Evolutionary conservation across 2,329 filamentous ascomycete species (phyloP), one percentile per base, ranked within the genome.

Genomic region (Ustilaginoidea virens): DNA sequence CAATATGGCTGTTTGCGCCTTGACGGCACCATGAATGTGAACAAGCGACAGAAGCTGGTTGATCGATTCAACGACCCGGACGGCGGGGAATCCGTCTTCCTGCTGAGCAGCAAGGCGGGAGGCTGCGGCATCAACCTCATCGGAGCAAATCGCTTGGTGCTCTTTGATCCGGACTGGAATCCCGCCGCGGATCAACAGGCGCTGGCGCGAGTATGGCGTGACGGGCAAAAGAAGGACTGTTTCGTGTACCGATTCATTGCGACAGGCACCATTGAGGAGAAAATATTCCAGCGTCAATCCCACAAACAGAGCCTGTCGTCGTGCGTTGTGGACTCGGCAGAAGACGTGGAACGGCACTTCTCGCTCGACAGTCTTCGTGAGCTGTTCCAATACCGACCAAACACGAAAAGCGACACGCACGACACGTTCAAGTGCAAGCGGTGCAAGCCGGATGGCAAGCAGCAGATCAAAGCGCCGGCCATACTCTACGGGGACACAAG

Each of bases 191-290:
- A 98, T 47, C 90, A 98, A 52, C 90, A 98, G 57, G 90, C 90
- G 4, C 68, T 98, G 17, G 90, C 90, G 20, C 80, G 90, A 61
- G 90, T 98, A 13, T 98, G 90, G 90, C 81, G 90, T 63, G 90
- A 98, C 44, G 90, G 90, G 0, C 90, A 98, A 54, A 96, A 92
- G 66, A 98, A 98, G 49, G 90, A 98, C 47, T 98, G 90, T 47
- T 98, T 98, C 44, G 90, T 98, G 11, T 98, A 98, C 53, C 80
- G 90, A n/a, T 98, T 98, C 58, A 98, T 98, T 44, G 81, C 86
- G 0, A 96, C 92, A 0, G 90, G 90, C 4, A 94, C 86, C 0
- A 98, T 98, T 36, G 90, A 98, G 49, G 90, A 98, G 55, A 98
- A 98, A 59, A 94, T 98, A 41, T 98, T 98, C 59, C 90, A 98